Evolutionary conservation across 306 rosid species (phyloP).

Genomic region (Cucumis cinereus): DNA sequence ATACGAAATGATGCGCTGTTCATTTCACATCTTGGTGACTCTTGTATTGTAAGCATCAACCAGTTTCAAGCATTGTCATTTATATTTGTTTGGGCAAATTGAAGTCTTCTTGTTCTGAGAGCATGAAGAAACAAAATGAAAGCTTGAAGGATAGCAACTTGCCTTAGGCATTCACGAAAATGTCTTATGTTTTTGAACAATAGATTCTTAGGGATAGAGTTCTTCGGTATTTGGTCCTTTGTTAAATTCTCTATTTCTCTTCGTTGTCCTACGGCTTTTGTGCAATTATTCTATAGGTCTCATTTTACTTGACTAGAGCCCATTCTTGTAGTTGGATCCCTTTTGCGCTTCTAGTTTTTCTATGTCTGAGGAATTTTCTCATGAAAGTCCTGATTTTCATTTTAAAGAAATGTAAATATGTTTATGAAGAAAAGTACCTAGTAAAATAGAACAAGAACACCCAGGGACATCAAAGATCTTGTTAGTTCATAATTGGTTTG

Average conservation of each 20-base stretch:
- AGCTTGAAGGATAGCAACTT: background rate
- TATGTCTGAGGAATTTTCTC: too few relatives aligned
- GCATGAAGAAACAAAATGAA: background rate
- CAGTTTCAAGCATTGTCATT: background rate
- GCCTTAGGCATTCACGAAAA: background rate
- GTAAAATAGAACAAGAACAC: background rate
- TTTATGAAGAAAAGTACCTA: background rate
- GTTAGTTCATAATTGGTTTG: conserved; percentile 2
- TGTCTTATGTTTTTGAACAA: background rate
- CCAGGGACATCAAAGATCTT: background rate
- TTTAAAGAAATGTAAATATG: background rate
- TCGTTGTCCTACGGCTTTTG: too few relatives aligned
- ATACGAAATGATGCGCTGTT: conserved; percentile 47
- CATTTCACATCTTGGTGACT: conserved; percentile 84
- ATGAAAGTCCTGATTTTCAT: too few relatives aligned
- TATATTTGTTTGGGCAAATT: too few relatives aligned
- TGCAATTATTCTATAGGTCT: too few relatives aligned
- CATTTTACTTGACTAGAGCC: too few relatives aligned
- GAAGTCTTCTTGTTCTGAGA: background rate
- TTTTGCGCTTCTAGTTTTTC: too few relatives aligned
- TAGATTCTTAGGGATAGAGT: too few relatives aligned
- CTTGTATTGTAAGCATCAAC: conserved; percentile 55
- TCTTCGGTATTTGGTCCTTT: too few relatives aligned
- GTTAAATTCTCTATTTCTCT: too few relatives aligned
- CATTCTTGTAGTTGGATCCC: too few relatives aligned